These are phyloP conservation scores for Eremothecium coryli DNA, from an alignment of 1,139 yeast genomes.

Conservation along the genomic window DNA sequence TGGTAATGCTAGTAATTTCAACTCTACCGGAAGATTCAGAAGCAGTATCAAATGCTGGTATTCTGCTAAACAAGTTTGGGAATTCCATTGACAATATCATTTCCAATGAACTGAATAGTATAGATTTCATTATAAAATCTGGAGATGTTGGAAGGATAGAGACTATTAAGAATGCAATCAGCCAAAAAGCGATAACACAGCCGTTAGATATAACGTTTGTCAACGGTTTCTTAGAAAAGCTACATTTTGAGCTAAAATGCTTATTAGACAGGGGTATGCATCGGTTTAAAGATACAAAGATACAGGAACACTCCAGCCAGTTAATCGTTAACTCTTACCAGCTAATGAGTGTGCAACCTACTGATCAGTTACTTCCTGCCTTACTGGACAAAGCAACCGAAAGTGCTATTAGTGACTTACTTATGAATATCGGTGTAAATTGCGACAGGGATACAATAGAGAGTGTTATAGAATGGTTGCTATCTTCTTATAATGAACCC, in stretches of 20 bases:
- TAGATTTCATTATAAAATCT: slow-evolving; percentile 12
- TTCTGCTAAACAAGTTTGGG: neutral
- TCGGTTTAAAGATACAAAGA: slow-evolving; percentile 6
- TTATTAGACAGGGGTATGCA: slow-evolving; percentile 2
- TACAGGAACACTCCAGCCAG: slow-evolving; percentile 12
- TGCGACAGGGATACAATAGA: slow-evolving; percentile 6
- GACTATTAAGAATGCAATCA: slow-evolving; percentile 12
- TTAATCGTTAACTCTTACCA: slow-evolving; percentile 11
- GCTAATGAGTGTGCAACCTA: slow-evolving; percentile 9
- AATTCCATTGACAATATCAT: neutral
- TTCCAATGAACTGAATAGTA: slow-evolving; percentile 4
- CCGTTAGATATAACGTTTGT: slow-evolving; percentile 4
- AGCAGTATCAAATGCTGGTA: neutral
- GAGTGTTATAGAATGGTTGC: slow-evolving; percentile 8
- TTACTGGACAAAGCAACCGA: slow-evolving; percentile 19
- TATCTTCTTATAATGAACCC: slow-evolving; percentile 16
- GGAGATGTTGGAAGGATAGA: slow-evolving; percentile 12
- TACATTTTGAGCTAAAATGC: slow-evolving; percentile 2
- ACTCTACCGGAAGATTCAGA: neutral
- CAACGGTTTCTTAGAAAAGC: neutral
- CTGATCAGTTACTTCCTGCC: slow-evolving; percentile 13
- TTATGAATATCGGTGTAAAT: slow-evolving; percentile 20
- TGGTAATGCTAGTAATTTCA: slow-evolving; percentile 5
- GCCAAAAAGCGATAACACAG: neutral
- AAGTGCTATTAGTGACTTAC: slow-evolving; percentile 13